Evolutionary conservation across 2,329 filamentous ascomycete species (phyloP).

Genomic region (Aspergillus sp.): DNA sequence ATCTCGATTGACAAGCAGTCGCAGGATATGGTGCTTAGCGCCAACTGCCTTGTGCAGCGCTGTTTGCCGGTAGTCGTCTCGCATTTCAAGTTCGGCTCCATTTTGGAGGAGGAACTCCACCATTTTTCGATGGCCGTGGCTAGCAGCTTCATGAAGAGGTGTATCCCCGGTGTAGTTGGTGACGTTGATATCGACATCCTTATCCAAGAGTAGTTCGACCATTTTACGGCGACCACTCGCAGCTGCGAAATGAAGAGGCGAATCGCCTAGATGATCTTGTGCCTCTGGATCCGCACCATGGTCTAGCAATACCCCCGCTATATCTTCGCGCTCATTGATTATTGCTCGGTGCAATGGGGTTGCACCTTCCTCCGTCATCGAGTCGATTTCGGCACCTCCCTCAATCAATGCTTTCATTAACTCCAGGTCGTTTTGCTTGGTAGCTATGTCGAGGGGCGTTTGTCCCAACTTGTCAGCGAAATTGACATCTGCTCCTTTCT

Average conservation of each 20-base stretch:
- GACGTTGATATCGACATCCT: constrained; percentile 25
- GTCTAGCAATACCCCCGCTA: constrained; percentile 26
- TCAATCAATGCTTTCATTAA: constrained; percentile 18
- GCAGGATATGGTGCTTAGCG: constrained; percentile 21
- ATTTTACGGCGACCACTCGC: constrained; percentile 16
- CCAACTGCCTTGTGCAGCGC: constrained; percentile 22
- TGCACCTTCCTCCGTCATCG: constrained; percentile 16
- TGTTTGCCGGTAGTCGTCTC: constrained; percentile 24
- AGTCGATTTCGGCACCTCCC: constrained; percentile 16
- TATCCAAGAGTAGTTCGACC: constrained; percentile 24
- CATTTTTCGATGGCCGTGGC: constrained; percentile 27
- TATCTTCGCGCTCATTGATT: constrained; percentile 20
- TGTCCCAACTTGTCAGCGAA: constrained; percentile 19
- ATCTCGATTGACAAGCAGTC: constrained; percentile 20
- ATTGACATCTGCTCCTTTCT: constrained; percentile 26
- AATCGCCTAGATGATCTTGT: constrained; percentile 26
- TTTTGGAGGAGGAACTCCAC: constrained; percentile 28
- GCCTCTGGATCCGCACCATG: constrained; percentile 25
- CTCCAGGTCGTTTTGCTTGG: constrained; percentile 18
- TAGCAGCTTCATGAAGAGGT: constrained; percentile 28
- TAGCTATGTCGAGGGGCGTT: constrained; percentile 22
- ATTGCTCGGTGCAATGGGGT: constrained; percentile 25
- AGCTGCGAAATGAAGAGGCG: constrained; percentile 24
- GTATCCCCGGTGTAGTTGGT: constrained; percentile 28
- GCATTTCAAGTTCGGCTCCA: constrained; percentile 24